A percentile compares a stretch with the other conserved stretches of the same genome.
Evolutionary conservation across 257 asterid genomes (phyloP).

Genomic region (Cynanchum wilfordii): DNA sequence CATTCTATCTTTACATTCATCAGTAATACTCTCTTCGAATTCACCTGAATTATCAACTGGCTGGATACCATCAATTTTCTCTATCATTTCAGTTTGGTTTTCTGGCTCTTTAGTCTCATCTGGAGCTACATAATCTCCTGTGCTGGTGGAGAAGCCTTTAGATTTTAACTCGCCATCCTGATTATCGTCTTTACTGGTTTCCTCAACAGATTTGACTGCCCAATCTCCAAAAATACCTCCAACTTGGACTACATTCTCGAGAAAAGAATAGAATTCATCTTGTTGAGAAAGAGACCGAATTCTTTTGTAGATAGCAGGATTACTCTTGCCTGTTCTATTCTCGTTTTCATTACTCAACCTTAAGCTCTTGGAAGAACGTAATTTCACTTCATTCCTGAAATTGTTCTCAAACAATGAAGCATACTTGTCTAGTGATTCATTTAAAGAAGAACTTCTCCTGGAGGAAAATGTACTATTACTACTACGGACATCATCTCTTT

Average conservation of each 20-base stretch:
- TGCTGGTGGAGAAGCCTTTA: background rate
- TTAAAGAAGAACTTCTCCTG: constrained; percentile 49
- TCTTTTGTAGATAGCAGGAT: constrained; percentile 34
- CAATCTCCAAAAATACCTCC: constrained; percentile 27
- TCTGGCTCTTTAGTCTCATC: constrained; percentile 7
- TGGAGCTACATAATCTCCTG: constrained; percentile 9
- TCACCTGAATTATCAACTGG: constrained; percentile 14
- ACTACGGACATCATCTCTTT: constrained; percentile 13
- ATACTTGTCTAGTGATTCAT: constrained; percentile 57
- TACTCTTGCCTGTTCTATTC: constrained; percentile 21
- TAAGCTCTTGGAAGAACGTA: constrained; percentile 55
- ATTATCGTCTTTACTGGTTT: constrained; percentile 12
- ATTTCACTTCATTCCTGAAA: constrained; percentile 26
- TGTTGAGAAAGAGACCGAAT: constrained; percentile 45
- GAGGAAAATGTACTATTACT: constrained; percentile 18
- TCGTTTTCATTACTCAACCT: constrained; percentile 45
- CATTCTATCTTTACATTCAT: constrained; percentile 12
- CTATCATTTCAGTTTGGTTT: constrained; percentile 9
- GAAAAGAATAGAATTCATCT: constrained; percentile 35
- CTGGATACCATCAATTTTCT: constrained; percentile 9
- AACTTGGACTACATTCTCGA: constrained; percentile 19
- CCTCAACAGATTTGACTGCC: constrained; percentile 16
- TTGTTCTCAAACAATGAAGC: constrained; percentile 40
- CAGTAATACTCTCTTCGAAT: constrained; percentile 7
- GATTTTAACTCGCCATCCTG: constrained; percentile 16